Percentiles rank a stretch among this genome's conserved stretches.
phyloP scores from a whole-genome alignment of 768 basidiomycete species.

The Boletus eberwhitei region DNA sequence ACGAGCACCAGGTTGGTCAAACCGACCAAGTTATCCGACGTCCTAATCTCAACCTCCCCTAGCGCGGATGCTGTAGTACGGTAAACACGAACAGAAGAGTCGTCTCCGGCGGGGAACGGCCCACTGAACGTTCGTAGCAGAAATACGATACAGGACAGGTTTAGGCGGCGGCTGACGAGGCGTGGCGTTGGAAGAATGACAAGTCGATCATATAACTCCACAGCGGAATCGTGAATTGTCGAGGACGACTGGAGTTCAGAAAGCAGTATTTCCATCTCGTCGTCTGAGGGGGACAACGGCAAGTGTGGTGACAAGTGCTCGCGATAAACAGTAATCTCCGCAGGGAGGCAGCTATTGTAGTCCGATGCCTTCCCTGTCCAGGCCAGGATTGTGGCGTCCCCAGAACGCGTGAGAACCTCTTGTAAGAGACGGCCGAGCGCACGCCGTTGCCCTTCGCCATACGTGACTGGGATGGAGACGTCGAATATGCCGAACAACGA shows the following conservation, averaged over 20 bases:
- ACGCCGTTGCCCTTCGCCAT: constrained; percentile 24
- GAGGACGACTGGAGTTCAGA: background rate
- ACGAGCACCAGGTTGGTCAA: constrained; percentile 16
- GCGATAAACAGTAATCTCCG: constrained; percentile 18
- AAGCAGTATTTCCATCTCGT: constrained; percentile 8
- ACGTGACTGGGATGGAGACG: constrained; percentile 14
- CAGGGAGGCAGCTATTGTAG: constrained; percentile 24
- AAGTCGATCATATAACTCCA: constrained; percentile 12
- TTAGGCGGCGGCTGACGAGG: constrained; percentile 16
- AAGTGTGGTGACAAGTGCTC: constrained; percentile 2
- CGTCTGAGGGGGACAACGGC: constrained; percentile 4
- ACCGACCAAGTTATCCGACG: constrained; percentile 3
- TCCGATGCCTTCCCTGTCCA: constrained; percentile 20
- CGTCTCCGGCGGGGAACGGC: background rate
- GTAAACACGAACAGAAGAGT: constrained; percentile 4
- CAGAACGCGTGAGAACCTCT: constrained; percentile 14
- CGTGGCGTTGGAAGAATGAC: constrained; percentile 9
- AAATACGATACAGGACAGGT: constrained; percentile 14
- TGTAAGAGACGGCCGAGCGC: constrained; percentile 24
- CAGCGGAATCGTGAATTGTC: constrained; percentile 1
- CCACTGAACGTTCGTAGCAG: constrained; percentile 7
- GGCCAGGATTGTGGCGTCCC: constrained; percentile 12
- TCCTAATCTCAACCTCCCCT: constrained; percentile 10
- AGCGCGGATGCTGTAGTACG: constrained; percentile 11
- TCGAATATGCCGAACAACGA: constrained; percentile 27